Evolutionary conservation across 768 basidiomycete species (phyloP), one percentile per base, ranked within the genome.

Genomic region (Strobilomyces echinocephalus): DNA sequence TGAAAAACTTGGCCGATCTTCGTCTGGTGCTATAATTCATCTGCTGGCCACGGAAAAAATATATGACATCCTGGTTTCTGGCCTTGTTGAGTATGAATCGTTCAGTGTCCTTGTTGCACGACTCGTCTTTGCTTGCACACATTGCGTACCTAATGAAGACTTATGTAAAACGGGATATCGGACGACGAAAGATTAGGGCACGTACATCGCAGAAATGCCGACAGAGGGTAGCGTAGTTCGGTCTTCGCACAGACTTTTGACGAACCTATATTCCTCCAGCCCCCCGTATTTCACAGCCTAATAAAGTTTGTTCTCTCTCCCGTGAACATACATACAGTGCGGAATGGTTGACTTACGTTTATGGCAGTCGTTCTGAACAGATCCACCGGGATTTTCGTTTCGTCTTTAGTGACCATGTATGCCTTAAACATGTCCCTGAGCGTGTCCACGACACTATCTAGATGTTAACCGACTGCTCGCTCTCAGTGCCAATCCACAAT

Each of bases 331-430:
- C 24, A 24, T 24, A 24, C 4, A 26, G 24, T 28, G 47, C 30
- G 8, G 15, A 48, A 24, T n/a, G 30, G 40, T 35, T 14, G 8
- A 64, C 79, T 15, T 59, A 87, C 86, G 47, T 71, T 75, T 28
- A 65, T 60, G 67, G 76, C 85, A 39, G 81, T 81, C 39, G 77
- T 70, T 28, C 74, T 63, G 59, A 87, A 79, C 43, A 98, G 71
- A 71, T 97, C 95, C 26, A 83, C 79, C 8, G 91, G 90, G 59
- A 98, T 90, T 49, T 70, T 74, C 0, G 85, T 85, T 60, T 87
- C 82, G 63, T 95, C 88, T 8, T 82, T 81, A 14, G 83, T 88
- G 54, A 81, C 76, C 61, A 87, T 68, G 66, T 84, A 91, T 28
- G 79, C 72, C 34, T 74, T 72, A 74, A 97, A 97, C 51, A 90